Conservation (phyloP, 2,329 filamentous ascomycete genomes). For the Aspergillus calidoustus region DNA sequence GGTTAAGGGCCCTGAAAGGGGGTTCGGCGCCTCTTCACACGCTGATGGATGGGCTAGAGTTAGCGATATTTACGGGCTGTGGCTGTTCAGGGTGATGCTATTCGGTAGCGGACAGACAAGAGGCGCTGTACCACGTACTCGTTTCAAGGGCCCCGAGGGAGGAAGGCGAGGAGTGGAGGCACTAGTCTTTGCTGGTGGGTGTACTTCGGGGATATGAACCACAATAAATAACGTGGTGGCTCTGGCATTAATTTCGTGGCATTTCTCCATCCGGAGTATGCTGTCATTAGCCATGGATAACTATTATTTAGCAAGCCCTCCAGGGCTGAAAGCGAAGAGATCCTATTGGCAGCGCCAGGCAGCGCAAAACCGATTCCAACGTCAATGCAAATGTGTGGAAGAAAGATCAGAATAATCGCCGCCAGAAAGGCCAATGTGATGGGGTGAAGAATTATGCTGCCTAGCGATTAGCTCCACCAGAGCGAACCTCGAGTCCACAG, state of each 20-base stretch:
- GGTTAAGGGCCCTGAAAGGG: constrained; percentile 21
- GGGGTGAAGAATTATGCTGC: constrained; percentile 23
- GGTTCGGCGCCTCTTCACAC: constrained; percentile 11
- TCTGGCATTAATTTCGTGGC: not conserved
- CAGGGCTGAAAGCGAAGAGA: not conserved
- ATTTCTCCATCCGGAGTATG: not conserved
- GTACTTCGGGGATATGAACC: constrained; percentile 17
- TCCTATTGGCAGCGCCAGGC: not conserved
- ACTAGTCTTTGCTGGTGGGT: constrained; percentile 10
- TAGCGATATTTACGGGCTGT: constrained; percentile 4
- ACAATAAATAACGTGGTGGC: not conserved
- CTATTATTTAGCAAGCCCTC: not conserved
- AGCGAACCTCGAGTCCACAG: constrained; percentile 21
- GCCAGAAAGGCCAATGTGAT: constrained; percentile 1
- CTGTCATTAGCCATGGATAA: not conserved
- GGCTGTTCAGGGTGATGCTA: constrained; percentile 17
- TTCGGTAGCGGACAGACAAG: constrained; percentile 7
- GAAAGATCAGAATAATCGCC: constrained; percentile 2
- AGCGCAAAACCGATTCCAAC: not conserved
- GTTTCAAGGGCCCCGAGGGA: constrained; percentile 16
- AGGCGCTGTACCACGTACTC: constrained; percentile 14
- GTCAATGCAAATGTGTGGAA: not conserved
- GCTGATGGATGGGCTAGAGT: not conserved
- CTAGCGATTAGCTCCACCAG: constrained; percentile 23
- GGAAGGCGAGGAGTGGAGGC: constrained; percentile 13